Evolutionary conservation across 768 basidiomycete genomes (phyloP), one percentile per base, ranked within the genome.

Genomic region (Inosperma sp.): DNA sequence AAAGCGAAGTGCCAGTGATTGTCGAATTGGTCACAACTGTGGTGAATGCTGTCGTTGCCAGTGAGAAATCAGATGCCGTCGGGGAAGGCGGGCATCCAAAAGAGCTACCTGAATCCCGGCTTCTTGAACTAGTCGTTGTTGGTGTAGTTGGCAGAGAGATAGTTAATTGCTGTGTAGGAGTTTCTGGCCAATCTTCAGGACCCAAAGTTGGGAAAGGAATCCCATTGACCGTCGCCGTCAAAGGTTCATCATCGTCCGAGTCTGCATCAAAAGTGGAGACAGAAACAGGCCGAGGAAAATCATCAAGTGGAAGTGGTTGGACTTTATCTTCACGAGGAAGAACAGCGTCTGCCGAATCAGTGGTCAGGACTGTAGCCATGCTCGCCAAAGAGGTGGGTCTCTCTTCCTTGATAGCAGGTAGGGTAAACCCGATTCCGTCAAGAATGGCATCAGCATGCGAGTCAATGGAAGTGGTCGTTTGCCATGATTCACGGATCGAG

Each of bases 261-360:
- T 74, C 56, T 12, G 73, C 68, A 6, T 72, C 49, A 12, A 68
- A 61, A 10, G 64, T 59, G 12, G 72, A 73, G 17, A 67, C 48
- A 13, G 69, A 67, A 10, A 36, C 23, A 25, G 31, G 39, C n/a
- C 35, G 35, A 14, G 52, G 48, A 42, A 25, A 44, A 22, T 33
- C 34, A 17, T 39, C 30, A 3, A n/a, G 17, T 31, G 26, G 25
- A 37, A 36, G 13, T 16, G 41, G 10, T 19, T 33, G 30, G 30
- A 55, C 53, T 33, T 44, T 27, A 10, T 52, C 52, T 26, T 51
- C 54, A 35, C 68, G 72, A 7, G 78, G 76, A 49, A 83, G 69
- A 41, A 84, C 67, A 9, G 78, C 83, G 23, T 85, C 80, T 2
- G 76, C 75, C 4, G 83, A 83, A 33, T 71, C 66, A 27, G 76